These are phyloP conservation scores for Leishmania gerbilli DNA, from an alignment of 208 protist genomes.

Conservation along the genomic window DNA sequence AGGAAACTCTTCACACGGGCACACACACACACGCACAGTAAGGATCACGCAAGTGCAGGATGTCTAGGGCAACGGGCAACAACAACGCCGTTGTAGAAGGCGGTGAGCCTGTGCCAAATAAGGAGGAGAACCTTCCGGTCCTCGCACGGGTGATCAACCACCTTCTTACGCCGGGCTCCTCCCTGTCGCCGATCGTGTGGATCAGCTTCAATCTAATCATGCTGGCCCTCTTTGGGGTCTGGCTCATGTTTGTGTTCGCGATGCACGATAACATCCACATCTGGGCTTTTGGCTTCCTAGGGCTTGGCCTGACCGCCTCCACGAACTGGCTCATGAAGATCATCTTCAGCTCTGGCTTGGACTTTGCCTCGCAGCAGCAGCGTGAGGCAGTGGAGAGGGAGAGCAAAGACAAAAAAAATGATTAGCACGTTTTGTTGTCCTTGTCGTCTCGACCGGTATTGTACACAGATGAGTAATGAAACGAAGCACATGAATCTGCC, in stretches of 20 bases:
- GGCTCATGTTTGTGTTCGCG: conserved; percentile 73
- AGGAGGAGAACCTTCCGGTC: conserved; percentile 52
- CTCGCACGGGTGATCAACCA: conserved; percentile 80
- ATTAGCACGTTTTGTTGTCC: conserved; percentile 6
- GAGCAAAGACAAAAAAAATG: conserved; percentile 33
- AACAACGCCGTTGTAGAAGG: not conserved
- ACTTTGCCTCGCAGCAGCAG: conserved; percentile 52
- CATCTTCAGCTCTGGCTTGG: conserved; percentile 63
- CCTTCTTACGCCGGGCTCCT: conserved; percentile 87
- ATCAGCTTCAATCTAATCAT: conserved; percentile 87
- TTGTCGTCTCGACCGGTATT: not conserved
- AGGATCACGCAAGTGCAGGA: not conserved
- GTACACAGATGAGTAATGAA: not conserved
- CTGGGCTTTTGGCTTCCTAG: conserved; percentile 89
- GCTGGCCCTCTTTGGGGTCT: conserved; percentile 61
- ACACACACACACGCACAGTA: not conserved
- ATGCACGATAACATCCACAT: conserved; percentile 85
- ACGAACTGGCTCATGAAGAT: conserved; percentile 92
- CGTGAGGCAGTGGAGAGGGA: conserved; percentile 21
- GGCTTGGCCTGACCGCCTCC: conserved; percentile 65
- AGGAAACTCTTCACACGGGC: not conserved
- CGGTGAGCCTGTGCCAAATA: conserved; percentile 7
- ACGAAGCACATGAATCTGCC: not conserved
- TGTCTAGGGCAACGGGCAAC: not conserved
- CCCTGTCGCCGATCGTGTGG: conserved; percentile 79